phyloP scores from a whole-genome alignment of 1,139 yeast species.

The Suhomyces chickasaworum region DNA sequence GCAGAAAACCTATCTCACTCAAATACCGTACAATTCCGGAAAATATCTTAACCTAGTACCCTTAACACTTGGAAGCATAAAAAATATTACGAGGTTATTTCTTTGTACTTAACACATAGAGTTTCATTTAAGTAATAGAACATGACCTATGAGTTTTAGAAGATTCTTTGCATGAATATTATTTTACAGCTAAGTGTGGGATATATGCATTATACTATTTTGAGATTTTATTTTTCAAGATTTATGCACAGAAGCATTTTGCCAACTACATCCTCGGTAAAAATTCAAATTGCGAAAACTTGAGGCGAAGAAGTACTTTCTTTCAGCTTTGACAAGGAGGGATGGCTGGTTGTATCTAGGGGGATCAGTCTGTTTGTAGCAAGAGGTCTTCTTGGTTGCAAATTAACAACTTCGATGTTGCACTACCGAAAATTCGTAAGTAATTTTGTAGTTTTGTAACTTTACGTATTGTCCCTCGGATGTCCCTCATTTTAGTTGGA shows the following conservation, averaged over 20 bases:
- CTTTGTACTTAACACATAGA: neutral
- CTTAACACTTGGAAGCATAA: neutral
- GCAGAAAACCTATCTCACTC: neutral
- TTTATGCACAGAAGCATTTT: neutral
- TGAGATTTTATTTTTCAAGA: no score
- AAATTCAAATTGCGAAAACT: neutral
- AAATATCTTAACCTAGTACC: neutral
- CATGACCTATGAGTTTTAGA: neutral
- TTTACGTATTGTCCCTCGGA: no score
- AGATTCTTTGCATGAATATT: neutral
- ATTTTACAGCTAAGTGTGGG: neutral
- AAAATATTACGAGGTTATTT: neutral
- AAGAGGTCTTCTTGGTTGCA: no score
- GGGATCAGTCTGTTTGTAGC: no score
- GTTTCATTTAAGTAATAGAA: neutral
- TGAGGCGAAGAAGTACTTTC: neutral
- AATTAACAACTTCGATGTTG: no score
- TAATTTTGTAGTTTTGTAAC: no score
- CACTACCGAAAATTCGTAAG: no score
- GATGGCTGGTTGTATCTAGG: no score
- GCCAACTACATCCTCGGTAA: neutral
- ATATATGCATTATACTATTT: neutral
- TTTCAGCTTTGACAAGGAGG: neutral
- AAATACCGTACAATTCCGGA: neutral
- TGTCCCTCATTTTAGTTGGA: no score